Conservation (phyloP, 805 yeast genomes). For the Sugiyamaella marilandica region DNA sequence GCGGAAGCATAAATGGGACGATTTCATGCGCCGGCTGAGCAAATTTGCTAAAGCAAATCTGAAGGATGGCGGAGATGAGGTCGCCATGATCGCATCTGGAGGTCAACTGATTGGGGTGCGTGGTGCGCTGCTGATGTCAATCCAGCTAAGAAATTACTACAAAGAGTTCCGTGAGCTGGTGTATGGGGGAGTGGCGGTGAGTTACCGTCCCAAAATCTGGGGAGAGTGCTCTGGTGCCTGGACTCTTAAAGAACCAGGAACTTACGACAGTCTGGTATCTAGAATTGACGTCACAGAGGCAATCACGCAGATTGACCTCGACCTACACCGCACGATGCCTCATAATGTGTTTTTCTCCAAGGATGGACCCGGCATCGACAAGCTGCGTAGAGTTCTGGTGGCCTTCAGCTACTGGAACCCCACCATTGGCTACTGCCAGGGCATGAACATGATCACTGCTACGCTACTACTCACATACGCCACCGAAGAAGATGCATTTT, state of each 20-base stretch:
- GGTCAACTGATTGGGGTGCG: slow-evolving; percentile 38
- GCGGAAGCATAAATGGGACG: slow-evolving; percentile 44
- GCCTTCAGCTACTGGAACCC: slow-evolving; percentile 48
- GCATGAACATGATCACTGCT: slow-evolving; percentile 57
- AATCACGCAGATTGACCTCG: slow-evolving; percentile 48
- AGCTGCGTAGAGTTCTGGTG: slow-evolving; percentile 43
- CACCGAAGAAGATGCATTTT: slow-evolving; percentile 49
- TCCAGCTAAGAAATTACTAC: slow-evolving; percentile 20
- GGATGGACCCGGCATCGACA: slow-evolving; percentile 51
- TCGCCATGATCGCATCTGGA: slow-evolving; percentile 6
- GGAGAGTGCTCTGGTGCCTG: slow-evolving; percentile 50
- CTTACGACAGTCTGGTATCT: slow-evolving; percentile 35
- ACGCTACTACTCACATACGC: slow-evolving; percentile 42
- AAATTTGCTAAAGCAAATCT: slow-evolving; percentile 16
- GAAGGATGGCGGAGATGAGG: slow-evolving; percentile 15
- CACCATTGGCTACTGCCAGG: slow-evolving; percentile 53
- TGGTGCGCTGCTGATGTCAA: slow-evolving; percentile 34
- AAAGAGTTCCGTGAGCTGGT: slow-evolving; percentile 37
- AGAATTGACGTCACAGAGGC: slow-evolving; percentile 28
- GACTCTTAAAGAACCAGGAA: slow-evolving; percentile 42
- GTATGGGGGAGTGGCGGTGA: slow-evolving; percentile 45
- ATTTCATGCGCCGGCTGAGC: slow-evolving; percentile 31
- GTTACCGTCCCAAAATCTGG: slow-evolving; percentile 48
- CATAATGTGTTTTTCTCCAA: slow-evolving; percentile 47
- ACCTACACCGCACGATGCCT: slow-evolving; percentile 53